Base-by-base conservation (phyloP, 495 filamentous ascomycete genomes). In the Lophium mytilinum region DNA sequence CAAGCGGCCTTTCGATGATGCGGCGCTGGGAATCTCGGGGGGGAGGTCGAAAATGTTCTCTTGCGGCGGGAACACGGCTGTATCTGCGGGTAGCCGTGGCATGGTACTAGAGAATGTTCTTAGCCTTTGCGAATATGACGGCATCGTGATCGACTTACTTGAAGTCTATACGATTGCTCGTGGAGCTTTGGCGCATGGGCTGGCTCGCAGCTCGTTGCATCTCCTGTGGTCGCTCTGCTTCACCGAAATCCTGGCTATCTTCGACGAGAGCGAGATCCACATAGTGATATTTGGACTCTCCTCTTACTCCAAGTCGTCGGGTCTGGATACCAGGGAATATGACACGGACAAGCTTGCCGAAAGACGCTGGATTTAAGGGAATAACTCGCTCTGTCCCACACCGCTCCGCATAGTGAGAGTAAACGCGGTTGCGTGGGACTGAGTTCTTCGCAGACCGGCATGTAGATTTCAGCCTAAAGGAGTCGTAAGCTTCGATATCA, bases 201-300 rank as follows among this genome's bases (percentile, higher is more conserved):
- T 36, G 21, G 18, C 42, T 49, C 30, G 47, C 45, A 12, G 46
- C 30, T 15, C 21, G 18, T n/a, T 17, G 4, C 35, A 19, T 53
- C 35, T 43, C 48, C 14, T 9, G 37, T 50, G 51, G 43, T 10
- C 54, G 50, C 6, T 53, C 35, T 7, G 43, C 34, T 14, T 62
- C 62, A 30, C 57, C 53, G 15, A 4, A 34, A n/a, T 65, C 60
- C 34, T 62, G 57, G 19, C 45, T 53, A 48, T 86, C 83, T 34
- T 86, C 82, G 18, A 74, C 78, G 35, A 96, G 76, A 2, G 81
- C 82, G 67, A 96, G 83, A 67, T 92, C 88, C 43, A 93, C 89
- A 66, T 98, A 98, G 66, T 98, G 94, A 69, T 98, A 98, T 69
- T 98, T 98, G 5, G 94, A 97, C 72, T 96, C 90, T 41, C 94